Evolutionary conservation across 768 basidiomycete species (phyloP).

Genomic region (Leucocoprinus leucothites): DNA sequence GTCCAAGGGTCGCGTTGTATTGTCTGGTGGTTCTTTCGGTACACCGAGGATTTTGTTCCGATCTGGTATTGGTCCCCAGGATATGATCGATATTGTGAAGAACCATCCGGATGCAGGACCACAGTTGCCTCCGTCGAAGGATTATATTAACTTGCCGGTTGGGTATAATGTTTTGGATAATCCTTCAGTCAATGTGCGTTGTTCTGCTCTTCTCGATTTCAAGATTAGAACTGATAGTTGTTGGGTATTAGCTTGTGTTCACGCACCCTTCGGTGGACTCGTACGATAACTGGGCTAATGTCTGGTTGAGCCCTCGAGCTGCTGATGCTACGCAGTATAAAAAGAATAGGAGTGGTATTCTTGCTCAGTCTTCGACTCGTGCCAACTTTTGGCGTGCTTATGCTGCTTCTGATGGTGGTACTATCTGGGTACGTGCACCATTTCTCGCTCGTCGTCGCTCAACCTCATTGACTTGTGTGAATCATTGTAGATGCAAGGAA

Average conservation of each 20-base stretch:
- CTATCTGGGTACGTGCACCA: conserved; percentile 40
- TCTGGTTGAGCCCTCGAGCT: conserved; percentile 50
- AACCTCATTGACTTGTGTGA: too few relatives aligned
- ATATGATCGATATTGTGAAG: conserved; percentile 52
- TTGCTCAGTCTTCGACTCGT: conserved; percentile 52
- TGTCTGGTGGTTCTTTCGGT: conserved; percentile 58
- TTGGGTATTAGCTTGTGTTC: conserved; percentile 47
- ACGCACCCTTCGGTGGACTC: conserved; percentile 60
- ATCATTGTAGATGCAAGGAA: conserved; percentile 55
- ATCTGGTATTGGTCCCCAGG: conserved; percentile 58
- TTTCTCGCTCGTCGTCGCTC: background rate
- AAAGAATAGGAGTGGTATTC: conserved; percentile 47
- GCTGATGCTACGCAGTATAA: conserved; percentile 58
- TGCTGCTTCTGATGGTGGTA: conserved; percentile 37
- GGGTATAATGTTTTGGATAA: conserved; percentile 43
- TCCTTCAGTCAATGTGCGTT: conserved; percentile 57
- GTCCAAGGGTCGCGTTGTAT: too few relatives aligned
- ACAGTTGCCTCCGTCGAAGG: conserved; percentile 41
- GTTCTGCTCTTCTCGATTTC: too few relatives aligned
- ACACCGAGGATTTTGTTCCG: conserved; percentile 56
- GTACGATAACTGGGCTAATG: conserved; percentile 63
- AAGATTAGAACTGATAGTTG: too few relatives aligned
- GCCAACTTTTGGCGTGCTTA: conserved; percentile 64
- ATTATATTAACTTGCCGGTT: conserved; percentile 60
- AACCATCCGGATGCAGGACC: conserved; percentile 40